Evolutionary conservation across 768 basidiomycete genomes (phyloP), one percentile per base, ranked within the genome.

Genomic region (Auriscalpium orientale): DNA sequence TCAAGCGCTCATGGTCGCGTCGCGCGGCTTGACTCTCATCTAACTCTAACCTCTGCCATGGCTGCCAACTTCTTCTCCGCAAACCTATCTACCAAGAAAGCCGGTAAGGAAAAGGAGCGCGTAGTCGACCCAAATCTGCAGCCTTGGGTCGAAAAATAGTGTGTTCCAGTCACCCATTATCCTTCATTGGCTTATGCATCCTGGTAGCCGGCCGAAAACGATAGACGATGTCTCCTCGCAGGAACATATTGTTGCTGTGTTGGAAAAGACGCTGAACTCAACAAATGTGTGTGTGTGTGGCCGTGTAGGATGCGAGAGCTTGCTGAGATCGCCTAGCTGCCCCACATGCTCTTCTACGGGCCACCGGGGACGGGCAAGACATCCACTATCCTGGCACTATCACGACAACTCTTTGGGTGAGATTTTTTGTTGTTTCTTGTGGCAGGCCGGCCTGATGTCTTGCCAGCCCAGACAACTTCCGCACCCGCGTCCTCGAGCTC

Each of bases 111-210:
- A 20, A 68, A 70, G 20, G 71, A 71, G 46, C 68, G 67, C 20
- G 45, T 60, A 1, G 71, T 76, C 10, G 82, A 84, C 55, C 83
- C 83, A 12, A 76, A 74, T 20, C 68, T 83, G 40, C 91, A 93
- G 66, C 93, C 97, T 58, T 99, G 97, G 97, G 94, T 99, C 0
- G 97, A 99, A 74, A 98, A 98, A 81, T 99, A 98, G 94, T 95
- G 44, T 50, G 83, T 72, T 10, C 36, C 13, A 11, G 8, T 37
- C 28, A 13, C 34, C 28, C 28, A 28, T 28, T 28, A 7, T 28
- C 28, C 28, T 28, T 5, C 28, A 28, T 28, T 5, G 4, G 28
- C 28, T 28, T 4, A 28, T 28, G 28, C 4, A 28, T 21, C 28
- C 36, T 37, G 49, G 28, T 67, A 98, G 94, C 68, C 90, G 97